A percentile compares a stretch with the other conserved stretches of the same genome.
Conservation (phyloP, 441 rosid genomes). For the Gossypium lobatum region DNA sequence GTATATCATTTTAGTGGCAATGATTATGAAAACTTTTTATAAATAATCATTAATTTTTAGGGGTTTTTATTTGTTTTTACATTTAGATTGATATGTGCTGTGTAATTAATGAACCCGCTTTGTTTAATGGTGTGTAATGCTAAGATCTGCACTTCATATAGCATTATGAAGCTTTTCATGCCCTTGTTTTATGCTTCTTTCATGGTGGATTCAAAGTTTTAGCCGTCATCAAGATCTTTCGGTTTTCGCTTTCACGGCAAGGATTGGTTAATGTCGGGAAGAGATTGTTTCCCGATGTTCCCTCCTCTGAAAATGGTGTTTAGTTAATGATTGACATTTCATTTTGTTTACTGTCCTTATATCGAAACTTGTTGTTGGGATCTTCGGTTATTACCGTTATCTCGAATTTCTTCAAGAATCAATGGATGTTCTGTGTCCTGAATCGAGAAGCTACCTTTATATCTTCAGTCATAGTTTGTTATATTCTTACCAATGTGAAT, state of each 20-base stretch:
- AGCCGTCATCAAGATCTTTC: background rate
- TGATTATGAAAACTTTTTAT: constrained; percentile 9
- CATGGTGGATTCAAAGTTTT: background rate
- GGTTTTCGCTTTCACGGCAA: background rate
- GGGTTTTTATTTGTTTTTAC: background rate
- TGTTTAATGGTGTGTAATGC: constrained; percentile 6
- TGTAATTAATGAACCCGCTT: background rate
- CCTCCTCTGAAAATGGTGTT: background rate
- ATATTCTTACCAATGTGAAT: background rate
- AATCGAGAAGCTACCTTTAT: background rate
- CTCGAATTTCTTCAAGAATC: background rate
- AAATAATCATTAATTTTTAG: background rate
- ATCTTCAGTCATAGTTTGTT: background rate
- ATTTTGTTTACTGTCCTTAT: background rate
- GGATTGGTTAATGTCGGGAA: background rate
- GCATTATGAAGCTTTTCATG: background rate
- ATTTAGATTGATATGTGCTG: background rate
- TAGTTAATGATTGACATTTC: background rate
- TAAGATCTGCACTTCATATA: constrained; percentile 11
- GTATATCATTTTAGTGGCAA: background rate
- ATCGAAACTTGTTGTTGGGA: background rate
- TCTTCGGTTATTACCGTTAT: background rate
- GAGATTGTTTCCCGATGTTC: background rate
- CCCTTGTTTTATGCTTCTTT: background rate
- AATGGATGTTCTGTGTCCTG: background rate